Base-by-base conservation (phyloP, 2,329 filamentous ascomycete genomes). In the Sporothrix euskadiensis region DNA sequence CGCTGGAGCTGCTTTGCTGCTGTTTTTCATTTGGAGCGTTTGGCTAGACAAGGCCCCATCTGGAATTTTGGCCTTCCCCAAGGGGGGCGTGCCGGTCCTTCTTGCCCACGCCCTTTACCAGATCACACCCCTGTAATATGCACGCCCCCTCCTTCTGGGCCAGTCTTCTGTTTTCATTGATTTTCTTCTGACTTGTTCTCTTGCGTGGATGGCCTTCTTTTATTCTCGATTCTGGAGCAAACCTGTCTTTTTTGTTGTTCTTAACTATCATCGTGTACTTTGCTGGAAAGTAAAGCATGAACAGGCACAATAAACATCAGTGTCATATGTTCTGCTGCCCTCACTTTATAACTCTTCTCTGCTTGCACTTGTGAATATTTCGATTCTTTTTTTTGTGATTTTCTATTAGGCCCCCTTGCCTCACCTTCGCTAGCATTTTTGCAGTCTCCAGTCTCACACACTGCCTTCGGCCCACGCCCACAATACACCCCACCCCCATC, bases 21-120 rank as follows among this genome's bases (percentile, higher is more conserved):
- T 9, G 3, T 9, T 35, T 59, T 59, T 10, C 4, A 39, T 16
- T 47, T 47, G 39, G 39, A 66, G 41, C n/a, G 19, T 68, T 68
- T 68, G 65, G 65, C 65, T 68, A 44, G 65, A 26, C 65, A 8
- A 68, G 65, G 65, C 68, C 52, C 52, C 68, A 70, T 71, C 56
- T 32, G 57, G 44, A 16, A 30, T 39, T 52, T 71, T 68, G 19
- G 30, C 9, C 6, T 54, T 71, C 72, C 49, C 72, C 69, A 30
- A 14, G 19, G 72, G 72, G 70, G 41, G 69, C 32, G 47, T 41
- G 56, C 35, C 19, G 35, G 7, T 65, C 35, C 22, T 65, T 44
- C 14, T 4, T 4, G 41, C 44, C 12, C 12, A 69, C 30, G 57
- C 63, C 52, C 32, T 44, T 47, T 41, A 39, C 54, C 61, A 47